phyloP scores from a whole-genome alignment of 495 filamentous ascomycete genomes.

The Neurospora sp. region DNA sequence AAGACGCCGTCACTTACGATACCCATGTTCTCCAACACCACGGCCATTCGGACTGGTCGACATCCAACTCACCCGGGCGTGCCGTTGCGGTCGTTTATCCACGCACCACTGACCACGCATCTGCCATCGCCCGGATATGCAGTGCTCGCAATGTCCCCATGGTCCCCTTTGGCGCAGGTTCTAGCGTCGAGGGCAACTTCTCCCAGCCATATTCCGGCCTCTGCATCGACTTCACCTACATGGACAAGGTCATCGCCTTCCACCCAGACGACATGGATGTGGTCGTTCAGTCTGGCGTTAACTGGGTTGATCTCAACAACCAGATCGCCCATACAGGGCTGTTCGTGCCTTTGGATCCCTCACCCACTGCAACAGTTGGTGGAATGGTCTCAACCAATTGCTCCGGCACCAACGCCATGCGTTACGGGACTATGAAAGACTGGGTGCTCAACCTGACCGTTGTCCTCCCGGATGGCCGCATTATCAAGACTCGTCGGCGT shows the following conservation, averaged over 20 bases:
- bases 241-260: constrained; percentile 68
- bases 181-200: constrained; percentile 79
- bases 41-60: constrained; percentile 83
- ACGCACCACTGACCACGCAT: constrained; percentile 66
- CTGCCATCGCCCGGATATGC: constrained; percentile 66
- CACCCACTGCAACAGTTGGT: constrained; percentile 50
- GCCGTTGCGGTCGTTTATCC: constrained; percentile 69
- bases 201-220: constrained; percentile 71
- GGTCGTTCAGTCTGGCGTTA: constrained; percentile 74
- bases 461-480: constrained; percentile 62
- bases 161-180: constrained; percentile 76
- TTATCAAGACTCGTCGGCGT: constrained; percentile 63
- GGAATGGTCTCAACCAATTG: constrained; percentile 74
- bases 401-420: constrained; percentile 65
- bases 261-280: constrained; percentile 83
- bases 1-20: constrained; percentile 62
- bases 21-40: constrained; percentile 67
- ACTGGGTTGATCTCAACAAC: constrained; percentile 78
- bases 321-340: constrained; percentile 60
- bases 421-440: constrained; percentile 78
- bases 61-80: constrained; percentile 60
- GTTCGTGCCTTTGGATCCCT: constrained; percentile 79
- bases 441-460: constrained; percentile 74
- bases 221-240: constrained; percentile 71
- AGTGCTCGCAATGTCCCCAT: constrained; percentile 70